Base-by-base conservation (phyloP, 2,329 filamentous ascomycete species). In the Colletotrichum kahawae region DNA sequence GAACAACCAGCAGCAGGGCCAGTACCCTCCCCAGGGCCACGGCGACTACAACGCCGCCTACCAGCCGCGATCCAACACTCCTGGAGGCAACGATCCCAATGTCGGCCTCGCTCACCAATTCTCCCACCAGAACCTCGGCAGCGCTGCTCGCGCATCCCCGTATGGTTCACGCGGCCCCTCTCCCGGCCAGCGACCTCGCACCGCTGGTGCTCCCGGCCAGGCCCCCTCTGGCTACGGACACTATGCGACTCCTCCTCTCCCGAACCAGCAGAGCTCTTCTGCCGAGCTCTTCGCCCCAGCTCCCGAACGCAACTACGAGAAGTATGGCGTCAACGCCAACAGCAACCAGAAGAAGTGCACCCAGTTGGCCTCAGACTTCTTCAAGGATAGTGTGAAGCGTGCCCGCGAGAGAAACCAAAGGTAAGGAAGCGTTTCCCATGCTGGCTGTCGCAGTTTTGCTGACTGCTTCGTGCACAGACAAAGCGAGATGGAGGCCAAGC, bases 311-410 rank as follows among this genome's bases (percentile, higher is more conserved):
- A 98, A 96, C 85, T 95, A 95, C 4, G 95, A 97, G 82, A 95
- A 94, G 81, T 93, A 92, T 79, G 91, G 91, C 38, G 82, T 88
- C 70, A 90, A 91, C 78, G 88, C 91, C 78, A 92, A 93, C 81
- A 92, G 92, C 82, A 93, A 93, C 82, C 91, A 93, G 85, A 93
- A 93, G 85, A 93, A 92, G 82, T 93, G 92, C 82, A 90, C 90
- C 16, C 90, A 92, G 81, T 83, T 93, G 81, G 94, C 97, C 51
- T 92, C 94, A 71, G 95, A 97, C 80, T 98, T 98, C 88, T 99
- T 98, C 92, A 97, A 98, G 86, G 96, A 99, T 85, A 98, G 96
- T 83, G 97, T 99, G 71, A 96, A 98, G 88, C 92, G 97, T 80
- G 97, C 97, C 67, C 92, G 96, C 79, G 97, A 98, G 86, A 93